Percentiles rank a stretch among this genome's conserved stretches.
phyloP scores from a whole-genome alignment of 345 rosid genomes.

The Aethionema arabicum region DNA sequence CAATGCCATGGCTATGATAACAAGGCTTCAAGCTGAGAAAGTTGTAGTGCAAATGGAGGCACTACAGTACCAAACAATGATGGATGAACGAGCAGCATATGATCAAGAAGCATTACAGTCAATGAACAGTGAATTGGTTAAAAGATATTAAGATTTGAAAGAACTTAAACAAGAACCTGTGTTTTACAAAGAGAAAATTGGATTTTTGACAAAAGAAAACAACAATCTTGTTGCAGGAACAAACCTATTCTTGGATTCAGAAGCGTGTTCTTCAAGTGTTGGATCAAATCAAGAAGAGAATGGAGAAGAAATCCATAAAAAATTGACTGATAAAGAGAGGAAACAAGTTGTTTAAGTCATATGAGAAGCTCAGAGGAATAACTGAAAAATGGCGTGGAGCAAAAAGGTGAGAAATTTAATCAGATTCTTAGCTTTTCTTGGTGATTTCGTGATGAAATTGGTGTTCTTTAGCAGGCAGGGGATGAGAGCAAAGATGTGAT shows the following conservation, averaged over 20 bases:
- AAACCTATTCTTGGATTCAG: constrained; percentile 27
- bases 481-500: constrained; percentile 28
- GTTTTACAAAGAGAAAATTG: constrained; percentile 58
- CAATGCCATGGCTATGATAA: constrained; percentile 95
- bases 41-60: constrained; percentile 98
- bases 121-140: constrained; percentile 45
- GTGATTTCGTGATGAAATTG: constrained; percentile 12
- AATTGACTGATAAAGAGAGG: constrained; percentile 20
- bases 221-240: constrained; percentile 22
- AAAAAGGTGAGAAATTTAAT: constrained; percentile 38
- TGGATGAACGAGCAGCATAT: constrained; percentile 95
- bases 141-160: constrained; percentile 62
- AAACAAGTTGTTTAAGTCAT: neutral
- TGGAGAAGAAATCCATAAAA: constrained; percentile 20
- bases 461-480: constrained; percentile 26
- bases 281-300: constrained; percentile 31
- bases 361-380: constrained; percentile 6
- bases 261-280: constrained; percentile 20
- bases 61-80: constrained; percentile 92
- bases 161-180: constrained; percentile 62
- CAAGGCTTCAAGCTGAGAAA: constrained; percentile 82
- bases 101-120: constrained; percentile 84
- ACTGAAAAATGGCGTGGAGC: constrained; percentile 30
- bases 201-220: constrained; percentile 37
- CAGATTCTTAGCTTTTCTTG: neutral